These are phyloP conservation scores for Dacryopinax spathularia DNA, from an alignment of 768 basidiomycete genomes.

Conservation along the genomic window DNA sequence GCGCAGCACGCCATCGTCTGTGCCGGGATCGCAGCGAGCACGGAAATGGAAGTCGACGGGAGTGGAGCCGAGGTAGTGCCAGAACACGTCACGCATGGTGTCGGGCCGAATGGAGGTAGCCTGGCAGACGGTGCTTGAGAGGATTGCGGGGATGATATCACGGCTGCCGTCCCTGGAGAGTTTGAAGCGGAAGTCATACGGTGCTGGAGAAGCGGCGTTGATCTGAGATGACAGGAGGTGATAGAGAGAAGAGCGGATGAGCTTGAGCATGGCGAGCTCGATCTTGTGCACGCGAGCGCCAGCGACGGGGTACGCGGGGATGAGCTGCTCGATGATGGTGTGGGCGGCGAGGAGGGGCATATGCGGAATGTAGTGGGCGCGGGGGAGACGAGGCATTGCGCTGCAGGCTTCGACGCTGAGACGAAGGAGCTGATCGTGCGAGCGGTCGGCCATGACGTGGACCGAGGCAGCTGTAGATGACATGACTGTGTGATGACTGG, in stretches of 20 bases:
- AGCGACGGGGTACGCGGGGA: neutral
- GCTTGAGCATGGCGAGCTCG: constrained; percentile 1
- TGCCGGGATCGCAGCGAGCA: neutral
- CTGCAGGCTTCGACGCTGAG: neutral
- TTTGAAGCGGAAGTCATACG: neutral
- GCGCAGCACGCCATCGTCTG: constrained; percentile 2
- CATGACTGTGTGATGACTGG: constrained; percentile 4
- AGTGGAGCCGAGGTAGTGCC: constrained; percentile 1
- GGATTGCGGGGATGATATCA: neutral
- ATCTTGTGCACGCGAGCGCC: neutral
- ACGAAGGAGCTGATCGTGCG: neutral
- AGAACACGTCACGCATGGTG: constrained; percentile 1
- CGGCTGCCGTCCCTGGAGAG: neutral
- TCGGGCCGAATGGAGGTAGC: neutral
- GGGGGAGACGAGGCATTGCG: neutral
- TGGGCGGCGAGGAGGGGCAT: constrained; percentile 3
- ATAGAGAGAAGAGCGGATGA: neutral
- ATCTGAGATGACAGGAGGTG: neutral
- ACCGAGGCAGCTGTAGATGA: neutral
- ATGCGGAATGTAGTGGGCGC: constrained; percentile 1
- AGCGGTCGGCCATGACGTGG: neutral
- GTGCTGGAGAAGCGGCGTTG: neutral
- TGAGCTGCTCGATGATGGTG: constrained; percentile 3
- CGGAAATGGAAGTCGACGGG: neutral
- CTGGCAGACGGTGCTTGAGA: neutral